Evolutionary conservation across 2,329 filamentous ascomycete species (phyloP), one percentile per base, ranked within the genome.

Genomic region (Verticillium nonalfalfae): DNA sequence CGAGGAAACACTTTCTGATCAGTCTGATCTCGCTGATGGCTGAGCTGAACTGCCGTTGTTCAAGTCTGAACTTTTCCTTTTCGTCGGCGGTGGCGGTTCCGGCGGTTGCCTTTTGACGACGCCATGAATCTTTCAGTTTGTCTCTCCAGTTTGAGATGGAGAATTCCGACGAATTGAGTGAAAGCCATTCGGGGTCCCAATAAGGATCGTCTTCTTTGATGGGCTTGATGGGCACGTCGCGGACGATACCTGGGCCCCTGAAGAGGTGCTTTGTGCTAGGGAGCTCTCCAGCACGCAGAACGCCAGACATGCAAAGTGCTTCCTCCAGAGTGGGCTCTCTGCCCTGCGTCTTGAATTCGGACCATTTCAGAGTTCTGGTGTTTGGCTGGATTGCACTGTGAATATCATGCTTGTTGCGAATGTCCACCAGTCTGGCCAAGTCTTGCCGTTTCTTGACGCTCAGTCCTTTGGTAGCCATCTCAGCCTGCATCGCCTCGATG

Each of bases 1-100:
- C 59, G 0, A 72, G 70, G 57, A 77, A 78, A 2, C 75, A 65
- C 18, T 72, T 72, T 54, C 72, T 75, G 40, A 68, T 71, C 21
- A 73, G 69, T 7, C 72, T 75, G 55, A 75, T 70, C 10, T 63
- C 61, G 39, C 70, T 70, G 0, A 67, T 54, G 57, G 74, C 73
- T 35, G 59, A 61, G 15, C 63, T 35, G 3, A 56, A 60, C 3
- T 62, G 59, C 2, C 55, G 54, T 26, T 67, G 33, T 0, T 5
- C 21, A 7, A 63, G 62, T 31, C 68, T 62, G 2, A 38, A 34
- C 4, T 57, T 36, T 15, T 59, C 33, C 2, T 39, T n/a, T 7
- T 59, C 56, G 15, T 57, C 31, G 14, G 34, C 21, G 4, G 56
- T 50, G 21, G 40, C 56, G 1, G 31, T n/a, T 18, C 38, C 59